These are phyloP conservation scores for Sporobolomyces pararoseus DNA, from an alignment of 768 basidiomycete genomes.

Conservation along the genomic window DNA sequence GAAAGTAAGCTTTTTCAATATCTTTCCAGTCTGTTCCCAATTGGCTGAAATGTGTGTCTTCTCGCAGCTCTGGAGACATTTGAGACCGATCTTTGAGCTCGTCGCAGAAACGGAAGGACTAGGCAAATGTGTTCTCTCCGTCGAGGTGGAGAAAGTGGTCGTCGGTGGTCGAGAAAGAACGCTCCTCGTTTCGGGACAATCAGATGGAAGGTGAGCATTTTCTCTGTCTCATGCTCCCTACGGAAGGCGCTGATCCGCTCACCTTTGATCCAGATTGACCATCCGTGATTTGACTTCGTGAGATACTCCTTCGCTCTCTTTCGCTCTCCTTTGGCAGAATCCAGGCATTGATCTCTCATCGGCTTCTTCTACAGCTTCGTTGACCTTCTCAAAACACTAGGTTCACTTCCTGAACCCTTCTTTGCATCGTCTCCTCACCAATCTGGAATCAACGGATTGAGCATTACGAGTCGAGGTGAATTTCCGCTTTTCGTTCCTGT, in stretches of 20 bases:
- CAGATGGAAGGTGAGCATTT: constrained; percentile 10
- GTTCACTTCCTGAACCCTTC: neutral
- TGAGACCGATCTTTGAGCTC: neutral
- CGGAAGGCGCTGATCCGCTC: too few species aligned
- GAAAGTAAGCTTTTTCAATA: neutral
- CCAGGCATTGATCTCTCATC: too few species aligned
- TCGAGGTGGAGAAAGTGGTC: neutral
- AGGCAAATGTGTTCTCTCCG: constrained; percentile 10
- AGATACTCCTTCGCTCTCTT: neutral
- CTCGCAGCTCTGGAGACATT: constrained; percentile 1
- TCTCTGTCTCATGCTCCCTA: neutral
- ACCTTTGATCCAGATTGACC: neutral
- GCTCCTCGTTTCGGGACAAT: neutral
- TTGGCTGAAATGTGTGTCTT: neutral
- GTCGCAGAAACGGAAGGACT: neutral
- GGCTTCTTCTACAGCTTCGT: neutral
- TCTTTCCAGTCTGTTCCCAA: neutral
- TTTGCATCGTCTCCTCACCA: neutral
- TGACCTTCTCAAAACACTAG: neutral
- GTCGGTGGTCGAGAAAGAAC: neutral
- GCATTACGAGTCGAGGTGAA: neutral
- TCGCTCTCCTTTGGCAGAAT: neutral
- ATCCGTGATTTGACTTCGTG: constrained; percentile 1
- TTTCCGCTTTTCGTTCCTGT: neutral
- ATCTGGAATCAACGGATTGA: constrained; percentile 21